Percentiles rank a stretch among this genome's conserved stretches.
Conservation (phyloP, 345 rosid genomes). For the Erucastrum elatum region DNA sequence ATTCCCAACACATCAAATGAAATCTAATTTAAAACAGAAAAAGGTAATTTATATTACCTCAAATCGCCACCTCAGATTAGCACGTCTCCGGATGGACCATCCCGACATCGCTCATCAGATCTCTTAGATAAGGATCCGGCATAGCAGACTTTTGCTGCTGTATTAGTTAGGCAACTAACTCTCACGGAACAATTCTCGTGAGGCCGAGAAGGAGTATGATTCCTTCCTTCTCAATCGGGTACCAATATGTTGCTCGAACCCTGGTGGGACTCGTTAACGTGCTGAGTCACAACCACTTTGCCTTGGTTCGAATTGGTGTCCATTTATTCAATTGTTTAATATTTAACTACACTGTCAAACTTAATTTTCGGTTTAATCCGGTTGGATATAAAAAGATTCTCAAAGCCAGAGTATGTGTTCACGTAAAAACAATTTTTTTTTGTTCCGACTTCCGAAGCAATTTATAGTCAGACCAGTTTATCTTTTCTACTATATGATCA, state of each 20-base stretch:
- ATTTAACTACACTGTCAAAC: not conserved
- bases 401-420: not conserved
- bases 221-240: not conserved
- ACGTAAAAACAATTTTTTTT: not conserved
- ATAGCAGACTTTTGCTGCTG: not conserved
- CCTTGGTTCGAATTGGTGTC: not conserved
- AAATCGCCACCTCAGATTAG: not conserved
- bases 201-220: not conserved
- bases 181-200: not conserved
- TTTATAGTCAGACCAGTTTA: too few relatives aligned
- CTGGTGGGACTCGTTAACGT: not conserved
- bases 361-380: constrained; percentile 3
- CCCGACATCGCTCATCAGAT: not conserved
- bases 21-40: not conserved
- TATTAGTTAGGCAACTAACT: not conserved
- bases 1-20: not conserved
- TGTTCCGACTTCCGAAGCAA: too few relatives aligned
- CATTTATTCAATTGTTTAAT: not conserved
- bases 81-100: not conserved
- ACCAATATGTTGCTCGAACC: not conserved
- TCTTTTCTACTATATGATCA: not conserved
- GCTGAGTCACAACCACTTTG: not conserved
- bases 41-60: not conserved
- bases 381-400: not conserved
- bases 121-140: not conserved